Evolutionary conservation across 805 yeast species (phyloP), one percentile per base, ranked within the genome.

Genomic region (Dipodascus albidus): DNA sequence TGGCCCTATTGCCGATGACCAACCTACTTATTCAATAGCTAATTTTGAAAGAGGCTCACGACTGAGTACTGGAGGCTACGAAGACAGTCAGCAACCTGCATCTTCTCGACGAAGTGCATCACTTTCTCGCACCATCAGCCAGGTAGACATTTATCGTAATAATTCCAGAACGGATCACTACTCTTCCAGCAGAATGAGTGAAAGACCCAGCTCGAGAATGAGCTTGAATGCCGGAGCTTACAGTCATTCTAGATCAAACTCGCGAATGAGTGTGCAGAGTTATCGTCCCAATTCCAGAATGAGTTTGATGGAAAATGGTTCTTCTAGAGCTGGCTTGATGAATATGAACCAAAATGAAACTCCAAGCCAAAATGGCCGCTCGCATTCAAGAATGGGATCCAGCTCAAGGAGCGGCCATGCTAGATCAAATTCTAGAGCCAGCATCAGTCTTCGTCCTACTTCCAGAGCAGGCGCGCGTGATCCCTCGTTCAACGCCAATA

Each of bases 1-100:
- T 38, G 79, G 78, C 6, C 44, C 44, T 19, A 65, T 70, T 14
- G 72, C 67, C 19, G 61, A 59, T 23, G 56, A 53, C 35, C 54
- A 42, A 53, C 55, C 38, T 59, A 56, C 62, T 27, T 69, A 63
- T 60, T 58, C 60, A 23, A 59, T 69, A 19, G 73, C 74, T 35
- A 63, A 68, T 54, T 71, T 69, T 54, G 57, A 62, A 19, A 27
- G 33, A 27, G 60, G 69, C 8, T 56, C 55, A 3, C 4, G 8
- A 6, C 19, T 52, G 48, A 31, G 9, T 9, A 9, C 9, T 15
- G 44, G 42, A 15, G 47, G 22, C 22, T 52, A 21, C 9, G 22
- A 31, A 27, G 42, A 48, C 19, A 17, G 38, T 15, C 38, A 31
- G 15, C n/a, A n/a, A n/a, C n/a, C n/a, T n/a, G 15, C 38, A 31